Conservation (phyloP, 208 protist genomes). For the Borovskyia barvae region DNA sequence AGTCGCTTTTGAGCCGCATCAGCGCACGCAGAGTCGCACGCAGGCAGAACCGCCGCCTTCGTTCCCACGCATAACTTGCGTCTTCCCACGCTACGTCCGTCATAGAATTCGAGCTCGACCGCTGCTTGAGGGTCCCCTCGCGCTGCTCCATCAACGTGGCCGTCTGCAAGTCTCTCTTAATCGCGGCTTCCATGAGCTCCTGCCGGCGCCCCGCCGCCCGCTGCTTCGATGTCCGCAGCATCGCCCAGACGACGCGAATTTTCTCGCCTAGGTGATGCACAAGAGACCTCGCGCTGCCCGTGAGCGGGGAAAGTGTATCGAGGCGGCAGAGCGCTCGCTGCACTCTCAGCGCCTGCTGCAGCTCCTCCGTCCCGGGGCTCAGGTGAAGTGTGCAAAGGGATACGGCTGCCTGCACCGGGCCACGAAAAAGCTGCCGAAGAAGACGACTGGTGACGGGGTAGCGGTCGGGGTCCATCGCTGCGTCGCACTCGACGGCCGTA, state of each 20-base stretch:
- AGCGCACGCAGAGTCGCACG: constrained; percentile 18
- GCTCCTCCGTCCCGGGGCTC: constrained; percentile 11
- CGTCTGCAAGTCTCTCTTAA: background rate
- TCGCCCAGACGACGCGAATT: constrained; percentile 5
- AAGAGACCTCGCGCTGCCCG: constrained; percentile 18
- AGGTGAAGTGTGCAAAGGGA: constrained; percentile 10
- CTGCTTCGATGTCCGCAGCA: constrained; percentile 6
- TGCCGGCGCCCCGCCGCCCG: constrained; percentile 1
- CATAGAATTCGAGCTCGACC: background rate
- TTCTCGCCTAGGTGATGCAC: constrained; percentile 10
- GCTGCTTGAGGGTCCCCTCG: too few relatives aligned
- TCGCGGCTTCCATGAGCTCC: background rate
- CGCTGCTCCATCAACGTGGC: too few relatives aligned
- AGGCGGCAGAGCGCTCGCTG: background rate
- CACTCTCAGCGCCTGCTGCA: constrained; percentile 13
- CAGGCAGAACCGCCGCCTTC: constrained; percentile 9
- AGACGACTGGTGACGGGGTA: constrained; percentile 26
- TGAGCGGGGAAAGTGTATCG: constrained; percentile 4
- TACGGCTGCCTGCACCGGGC: constrained; percentile 16
- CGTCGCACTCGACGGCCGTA: constrained; percentile 21
- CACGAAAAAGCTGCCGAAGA: constrained; percentile 23
- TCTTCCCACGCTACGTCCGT: background rate
- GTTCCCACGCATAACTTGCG: constrained; percentile 10
- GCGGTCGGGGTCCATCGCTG: constrained; percentile 11
- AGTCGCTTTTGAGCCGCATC: constrained; percentile 20